Evolutionary conservation across 192 early-diverging fungal genomes (phyloP).

Genomic region (Diversispora eburnea): DNA sequence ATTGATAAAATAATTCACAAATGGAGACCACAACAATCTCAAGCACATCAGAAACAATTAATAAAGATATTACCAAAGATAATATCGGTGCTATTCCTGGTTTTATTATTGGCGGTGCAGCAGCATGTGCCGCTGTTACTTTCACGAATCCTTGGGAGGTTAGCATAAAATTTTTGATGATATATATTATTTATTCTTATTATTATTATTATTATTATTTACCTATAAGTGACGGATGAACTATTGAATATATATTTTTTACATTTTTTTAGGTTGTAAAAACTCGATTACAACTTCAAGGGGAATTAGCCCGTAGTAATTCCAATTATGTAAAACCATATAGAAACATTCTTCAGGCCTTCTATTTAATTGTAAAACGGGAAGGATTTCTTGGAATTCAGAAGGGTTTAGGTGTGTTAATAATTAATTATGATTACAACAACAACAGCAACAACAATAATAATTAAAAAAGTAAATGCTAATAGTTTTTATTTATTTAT

Average conservation of each 20-base stretch:
- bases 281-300: conserved; percentile 91
- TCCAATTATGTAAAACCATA: conserved; percentile 55
- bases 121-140: conserved; percentile 88
- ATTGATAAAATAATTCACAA: neutral
- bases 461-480: neutral
- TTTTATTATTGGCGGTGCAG: conserved; percentile 77
- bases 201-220: neutral
- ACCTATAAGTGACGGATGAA: neutral
- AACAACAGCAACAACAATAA: too few relatives aligned
- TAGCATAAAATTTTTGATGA: conserved; percentile 22
- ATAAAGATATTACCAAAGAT: neutral
- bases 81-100: conserved; percentile 41
- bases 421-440: too few relatives aligned
- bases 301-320: conserved; percentile 65
- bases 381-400: conserved; percentile 88
- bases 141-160: conserved; percentile 96
- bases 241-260: neutral
- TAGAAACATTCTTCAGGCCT: conserved; percentile 73
- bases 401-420: conserved; percentile 62
- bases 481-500: neutral
- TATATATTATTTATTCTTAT: conserved; percentile 3
- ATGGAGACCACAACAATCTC: neutral
- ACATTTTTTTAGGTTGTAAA: conserved; percentile 72
- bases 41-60: neutral
- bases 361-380: conserved; percentile 68